Evolutionary conservation across 1,284 basidiomycete species (phyloP).

Genomic region (Ustilago curta): DNA sequence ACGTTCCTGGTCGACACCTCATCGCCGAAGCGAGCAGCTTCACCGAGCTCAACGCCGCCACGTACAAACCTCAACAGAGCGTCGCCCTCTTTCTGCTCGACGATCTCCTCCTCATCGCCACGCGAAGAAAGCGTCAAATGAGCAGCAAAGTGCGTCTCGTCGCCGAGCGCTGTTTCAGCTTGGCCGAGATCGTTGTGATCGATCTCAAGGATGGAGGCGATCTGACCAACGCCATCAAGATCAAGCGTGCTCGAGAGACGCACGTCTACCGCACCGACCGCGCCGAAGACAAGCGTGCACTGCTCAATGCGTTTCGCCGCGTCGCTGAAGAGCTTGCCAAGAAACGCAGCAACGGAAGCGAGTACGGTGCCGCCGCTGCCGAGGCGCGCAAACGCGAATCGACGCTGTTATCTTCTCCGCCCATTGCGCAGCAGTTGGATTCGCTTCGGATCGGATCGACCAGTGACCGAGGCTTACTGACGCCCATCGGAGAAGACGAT

Average conservation of each 20-base stretch:
- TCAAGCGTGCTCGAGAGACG: constrained; percentile 90
- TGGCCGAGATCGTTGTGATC: constrained; percentile 91
- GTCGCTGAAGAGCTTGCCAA: constrained; percentile 90
- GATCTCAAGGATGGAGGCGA: constrained; percentile 94
- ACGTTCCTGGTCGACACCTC: constrained; percentile 88
- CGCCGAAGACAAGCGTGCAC: constrained; percentile 83
- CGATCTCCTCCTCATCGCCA: constrained; percentile 88
- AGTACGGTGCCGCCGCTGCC: constrained; percentile 35
- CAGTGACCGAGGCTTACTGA: constrained; percentile 18
- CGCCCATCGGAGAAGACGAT: constrained; percentile 27
- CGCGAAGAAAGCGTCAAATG: constrained; percentile 71
- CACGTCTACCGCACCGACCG: constrained; percentile 90
- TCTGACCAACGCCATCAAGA: constrained; percentile 95
- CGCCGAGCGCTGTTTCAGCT: constrained; percentile 89
- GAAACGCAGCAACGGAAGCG: constrained; percentile 92
- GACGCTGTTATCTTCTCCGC: constrained; percentile 34
- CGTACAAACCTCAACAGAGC: constrained; percentile 88
- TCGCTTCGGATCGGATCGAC: background rate
- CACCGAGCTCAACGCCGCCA: constrained; percentile 88
- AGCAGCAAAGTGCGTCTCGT: constrained; percentile 77
- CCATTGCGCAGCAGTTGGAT: constrained; percentile 18
- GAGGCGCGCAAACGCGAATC: constrained; percentile 49
- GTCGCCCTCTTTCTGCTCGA: constrained; percentile 92
- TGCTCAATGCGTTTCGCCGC: constrained; percentile 86
- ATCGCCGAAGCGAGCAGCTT: constrained; percentile 87